Base-by-base conservation (phyloP, 768 basidiomycete species). In the Termitomyces sp. region DNA sequence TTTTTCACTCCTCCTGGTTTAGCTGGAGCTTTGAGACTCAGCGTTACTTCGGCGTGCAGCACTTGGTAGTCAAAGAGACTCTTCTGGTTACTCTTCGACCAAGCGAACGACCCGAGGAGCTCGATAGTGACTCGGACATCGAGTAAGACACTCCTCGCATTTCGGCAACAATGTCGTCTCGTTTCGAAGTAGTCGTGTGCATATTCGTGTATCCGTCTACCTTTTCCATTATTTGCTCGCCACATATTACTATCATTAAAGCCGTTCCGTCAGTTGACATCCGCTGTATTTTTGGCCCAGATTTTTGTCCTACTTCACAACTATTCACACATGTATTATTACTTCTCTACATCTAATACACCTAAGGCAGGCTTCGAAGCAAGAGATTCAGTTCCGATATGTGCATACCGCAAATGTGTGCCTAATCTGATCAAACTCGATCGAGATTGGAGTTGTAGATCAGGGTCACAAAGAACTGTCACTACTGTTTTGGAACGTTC, bases 11-110 rank as follows among this genome's bases (percentile, higher is more conserved):
- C 48, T 50, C 57, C 18, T 53, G 49, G 46, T 56, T 58, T 53
- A 79, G 79, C 57, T 86, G 86, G 86, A 83, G 84, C 65, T 87
- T 90, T 68, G 82, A 87, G 69, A 84, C 81, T 31, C 78, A 80
- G 62, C 76, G 85, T 36, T 88, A 89, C 72, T 88, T 89, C 64
- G 86, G 86, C 46, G 70, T 76, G 59, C 71, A 75, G 43, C 79
- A 81, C 60, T 64, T 74, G 37, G 76, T 82, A 69, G 76, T 87
- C 66, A 81, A 75, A 61, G 66, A 72, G 66, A 79, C 79, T 57
- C 72, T 74, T 60, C 68, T 82, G 48, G 77, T 82, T 20, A 68
- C 67, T 53, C 71, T 80, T 61, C 71, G 74, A 53, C 79, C 76
- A 48, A 67, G 63, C 59, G 74, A 74, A 61, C 62, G 65, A 41